Evolutionary conservation across 2,329 filamentous ascomycete genomes (phyloP).

Genomic region (Clonostachys sp.): DNA sequence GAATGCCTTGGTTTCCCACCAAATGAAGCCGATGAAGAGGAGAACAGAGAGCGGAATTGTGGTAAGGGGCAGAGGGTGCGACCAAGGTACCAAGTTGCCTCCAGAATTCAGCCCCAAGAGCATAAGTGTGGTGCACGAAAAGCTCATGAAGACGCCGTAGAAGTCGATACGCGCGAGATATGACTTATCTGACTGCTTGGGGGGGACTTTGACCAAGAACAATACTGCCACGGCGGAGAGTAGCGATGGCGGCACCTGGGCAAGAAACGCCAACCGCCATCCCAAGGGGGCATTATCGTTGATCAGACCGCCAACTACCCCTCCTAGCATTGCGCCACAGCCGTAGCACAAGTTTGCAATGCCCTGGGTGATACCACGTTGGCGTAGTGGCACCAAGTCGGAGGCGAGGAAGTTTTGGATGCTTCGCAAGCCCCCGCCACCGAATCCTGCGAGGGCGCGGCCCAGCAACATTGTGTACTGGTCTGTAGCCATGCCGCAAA

Average conservation of each 20-base stretch:
- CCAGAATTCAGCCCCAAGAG: conserved; percentile 78
- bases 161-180: conserved; percentile 78
- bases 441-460: conserved; percentile 75
- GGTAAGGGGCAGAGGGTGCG: conserved; percentile 69
- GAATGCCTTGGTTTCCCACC: conserved; percentile 64
- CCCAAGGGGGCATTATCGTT: conserved; percentile 54
- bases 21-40: conserved; percentile 61
- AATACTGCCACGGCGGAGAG: conserved; percentile 65
- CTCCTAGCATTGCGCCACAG: conserved; percentile 73
- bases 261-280: conserved; percentile 35
- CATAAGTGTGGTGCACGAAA: conserved; percentile 65
- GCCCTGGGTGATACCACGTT: conserved; percentile 76
- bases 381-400: conserved; percentile 69
- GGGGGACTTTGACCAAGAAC: conserved; percentile 67
- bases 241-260: conserved; percentile 64
- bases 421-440: conserved; percentile 74
- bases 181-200: conserved; percentile 66
- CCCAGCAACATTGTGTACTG: conserved; percentile 71
- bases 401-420: conserved; percentile 67
- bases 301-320: conserved; percentile 75
- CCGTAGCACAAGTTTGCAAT: conserved; percentile 82
- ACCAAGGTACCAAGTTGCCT: conserved; percentile 80
- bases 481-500: conserved; percentile 69
- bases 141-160: conserved; percentile 62
- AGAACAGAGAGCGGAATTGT: conserved; percentile 63